Conservation (phyloP, 805 yeast genomes). For the Diddensiella santjacobensis region DNA sequence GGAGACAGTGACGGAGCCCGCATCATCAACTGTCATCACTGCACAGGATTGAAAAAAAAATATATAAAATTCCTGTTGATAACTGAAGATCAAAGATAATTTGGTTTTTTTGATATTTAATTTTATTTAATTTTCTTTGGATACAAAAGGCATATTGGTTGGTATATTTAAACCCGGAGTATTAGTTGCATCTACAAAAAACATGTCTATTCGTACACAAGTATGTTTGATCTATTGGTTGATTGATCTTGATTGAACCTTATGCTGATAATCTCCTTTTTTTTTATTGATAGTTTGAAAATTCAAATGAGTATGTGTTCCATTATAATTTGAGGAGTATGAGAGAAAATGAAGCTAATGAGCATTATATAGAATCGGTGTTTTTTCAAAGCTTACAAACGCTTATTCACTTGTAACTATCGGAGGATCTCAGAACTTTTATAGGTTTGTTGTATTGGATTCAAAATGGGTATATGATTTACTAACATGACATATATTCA, state of each 20-base stretch:
- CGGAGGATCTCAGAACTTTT: constrained; percentile 84
- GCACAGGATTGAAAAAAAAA: not conserved
- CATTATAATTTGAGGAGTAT: not conserved
- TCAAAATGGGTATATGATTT: not conserved
- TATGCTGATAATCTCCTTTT: too few relatives aligned
- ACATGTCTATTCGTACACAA: constrained; percentile 35
- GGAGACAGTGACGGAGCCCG: not conserved
- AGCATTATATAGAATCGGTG: constrained; percentile 59
- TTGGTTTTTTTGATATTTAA: not conserved
- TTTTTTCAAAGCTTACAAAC: constrained; percentile 91
- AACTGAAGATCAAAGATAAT: not conserved
- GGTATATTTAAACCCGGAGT: too few relatives aligned
- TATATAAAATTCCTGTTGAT: too few relatives aligned
- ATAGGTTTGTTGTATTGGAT: constrained; percentile 40
- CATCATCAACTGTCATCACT: not conserved
- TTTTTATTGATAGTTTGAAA: constrained; percentile 59
- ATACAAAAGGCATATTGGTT: too few relatives aligned
- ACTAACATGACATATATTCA: constrained; percentile 35
- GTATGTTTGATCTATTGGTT: constrained; percentile 21
- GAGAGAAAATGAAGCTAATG: constrained; percentile 1
- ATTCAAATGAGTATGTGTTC: constrained; percentile 60
- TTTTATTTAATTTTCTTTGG: not conserved
- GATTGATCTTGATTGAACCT: not conserved
- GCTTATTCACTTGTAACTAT: constrained; percentile 94
- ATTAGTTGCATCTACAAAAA: too few relatives aligned